These are phyloP conservation scores for Hordeum marinum DNA, from an alignment of 176 grass and related monocot species.

Conservation along the genomic window DNA sequence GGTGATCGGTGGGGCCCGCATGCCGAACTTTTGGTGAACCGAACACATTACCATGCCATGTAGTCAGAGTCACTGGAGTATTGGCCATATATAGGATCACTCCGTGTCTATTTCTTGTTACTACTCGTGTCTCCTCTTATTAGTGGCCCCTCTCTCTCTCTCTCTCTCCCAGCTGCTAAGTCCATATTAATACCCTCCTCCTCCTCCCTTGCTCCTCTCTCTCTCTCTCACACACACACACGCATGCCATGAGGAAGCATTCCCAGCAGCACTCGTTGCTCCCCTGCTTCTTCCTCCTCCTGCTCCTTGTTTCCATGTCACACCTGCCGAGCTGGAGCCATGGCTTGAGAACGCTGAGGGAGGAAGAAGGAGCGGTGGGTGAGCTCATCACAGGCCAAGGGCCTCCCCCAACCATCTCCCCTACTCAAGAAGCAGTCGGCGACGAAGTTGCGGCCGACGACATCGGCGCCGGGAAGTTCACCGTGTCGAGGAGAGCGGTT, in stretches of 20 bases:
- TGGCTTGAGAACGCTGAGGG: conserved; percentile 36
- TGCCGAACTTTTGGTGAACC: neutral
- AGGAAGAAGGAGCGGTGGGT: neutral
- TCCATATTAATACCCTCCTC: conserved; percentile 60
- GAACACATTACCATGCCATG: conserved; percentile 8
- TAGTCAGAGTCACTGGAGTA: conserved; percentile 10
- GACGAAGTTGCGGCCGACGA: neutral
- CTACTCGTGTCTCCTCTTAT: neutral
- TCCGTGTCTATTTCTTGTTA: conserved; percentile 29
- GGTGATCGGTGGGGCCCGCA: neutral
- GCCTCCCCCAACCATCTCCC: conserved; percentile 22
- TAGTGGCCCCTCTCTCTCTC: neutral
- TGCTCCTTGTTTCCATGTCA: conserved; percentile 32
- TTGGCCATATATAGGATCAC: conserved; percentile 2
- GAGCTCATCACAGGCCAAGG: conserved; percentile 11
- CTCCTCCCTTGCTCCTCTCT: conserved; percentile 11
- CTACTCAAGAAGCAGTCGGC: neutral
- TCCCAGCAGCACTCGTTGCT: neutral
- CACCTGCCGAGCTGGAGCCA: conserved; percentile 27
- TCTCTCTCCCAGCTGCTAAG: neutral
- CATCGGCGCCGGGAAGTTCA: conserved; percentile 11
- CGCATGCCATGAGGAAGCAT: conserved; percentile 33
- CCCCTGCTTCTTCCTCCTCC: conserved; percentile 35
- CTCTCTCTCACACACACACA: too few species aligned
- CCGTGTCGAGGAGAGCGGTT: conserved; percentile 52